Conservation (phyloP, 176 grass and related monocot genomes). For the Triticum aestivum region IWGSC_CS_RefSeq_v2.1 NC_057798.1:457179815-457180314, state of each 20-base stretch:
- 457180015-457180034: too few relatives aligned
- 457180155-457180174: not conserved
- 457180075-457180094: too few relatives aligned
- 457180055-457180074: too few relatives aligned
- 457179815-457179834: not conserved
- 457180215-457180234: not conserved
- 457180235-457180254: not conserved
- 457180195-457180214: not conserved
- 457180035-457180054: too few relatives aligned
- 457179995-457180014: too few relatives aligned
- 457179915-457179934: not conserved
- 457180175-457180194: not conserved
- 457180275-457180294: not conserved
- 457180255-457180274: not conserved
- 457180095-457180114: too few relatives aligned
- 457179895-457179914: not conserved
- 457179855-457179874: not conserved
- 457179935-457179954: not conserved
- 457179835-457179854: not conserved
- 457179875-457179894: too few relatives aligned
- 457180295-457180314: not conserved
- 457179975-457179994: not conserved
- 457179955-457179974: not conserved
- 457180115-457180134: not conserved
- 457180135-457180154: not conserved